These are phyloP conservation scores for Parachlorella kessleri DNA, from an alignment of 139 green algal genomes.

Conservation along the genomic window DNA sequence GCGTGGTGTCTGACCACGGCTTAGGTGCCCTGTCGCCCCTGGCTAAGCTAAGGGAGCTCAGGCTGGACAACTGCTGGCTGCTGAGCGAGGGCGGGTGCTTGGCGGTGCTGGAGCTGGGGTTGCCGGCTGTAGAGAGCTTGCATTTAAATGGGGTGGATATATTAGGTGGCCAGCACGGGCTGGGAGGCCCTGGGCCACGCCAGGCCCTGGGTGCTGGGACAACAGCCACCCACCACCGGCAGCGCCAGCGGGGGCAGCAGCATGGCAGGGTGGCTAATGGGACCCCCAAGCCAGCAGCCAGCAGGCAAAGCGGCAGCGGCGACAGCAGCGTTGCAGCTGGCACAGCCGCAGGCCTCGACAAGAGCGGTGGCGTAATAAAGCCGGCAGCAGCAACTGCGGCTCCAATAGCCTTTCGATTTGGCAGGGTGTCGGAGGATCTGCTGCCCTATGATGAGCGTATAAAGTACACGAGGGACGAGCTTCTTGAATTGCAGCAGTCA, in stretches of 20 bases:
- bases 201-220: no score
- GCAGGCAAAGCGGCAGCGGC: no score
- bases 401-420: neutral
- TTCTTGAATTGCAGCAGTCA: neutral
- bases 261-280: no score
- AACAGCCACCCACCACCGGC: no score
- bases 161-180: no score
- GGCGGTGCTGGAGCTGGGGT: neutral
- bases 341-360: neutral
- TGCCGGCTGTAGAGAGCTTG: neutral
- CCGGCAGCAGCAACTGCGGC: neutral
- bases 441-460: conserved; percentile 24
- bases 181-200: no score
- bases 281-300: no score
- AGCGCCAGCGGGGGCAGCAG: no score
- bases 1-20: neutral
- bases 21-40: neutral
- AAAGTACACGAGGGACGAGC: conserved; percentile 16
- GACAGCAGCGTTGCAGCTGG: neutral
- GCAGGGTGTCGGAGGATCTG: no score
- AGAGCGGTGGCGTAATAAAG: neutral
- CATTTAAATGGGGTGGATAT: neutral
- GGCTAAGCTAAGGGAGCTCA: neutral
- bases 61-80: conserved; percentile 21
- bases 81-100: neutral